Evolutionary conservation across 1,139 yeast species (phyloP).

Genomic region (Hemisphaericaspora xylofermentans): DNA sequence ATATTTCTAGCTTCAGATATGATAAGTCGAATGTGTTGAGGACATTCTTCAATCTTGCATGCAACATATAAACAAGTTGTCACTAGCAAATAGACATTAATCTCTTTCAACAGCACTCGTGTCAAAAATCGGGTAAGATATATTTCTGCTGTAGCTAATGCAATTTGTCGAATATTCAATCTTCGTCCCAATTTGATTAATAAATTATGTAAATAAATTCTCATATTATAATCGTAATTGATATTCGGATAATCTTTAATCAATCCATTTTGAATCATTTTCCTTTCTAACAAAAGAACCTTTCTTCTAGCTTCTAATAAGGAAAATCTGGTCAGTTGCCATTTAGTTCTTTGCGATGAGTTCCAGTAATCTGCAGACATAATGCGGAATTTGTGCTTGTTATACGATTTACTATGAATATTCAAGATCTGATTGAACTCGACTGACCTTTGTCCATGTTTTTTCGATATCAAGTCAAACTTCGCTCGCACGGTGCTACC

Average conservation of each 20-base stretch:
- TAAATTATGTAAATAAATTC: conserved; percentile 68
- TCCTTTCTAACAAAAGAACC: conserved; percentile 39
- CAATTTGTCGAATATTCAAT: conserved; percentile 74
- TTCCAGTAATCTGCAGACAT: conserved; percentile 54
- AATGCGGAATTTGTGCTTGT: not conserved
- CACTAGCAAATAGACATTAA: conserved; percentile 75
- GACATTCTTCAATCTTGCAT: conserved; percentile 92
- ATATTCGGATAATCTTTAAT: conserved; percentile 45
- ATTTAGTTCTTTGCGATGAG: conserved; percentile 43
- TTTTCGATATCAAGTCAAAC: too few relatives aligned
- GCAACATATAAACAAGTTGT: conserved; percentile 88
- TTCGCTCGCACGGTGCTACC: too few relatives aligned
- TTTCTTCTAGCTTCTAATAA: conserved; percentile 42
- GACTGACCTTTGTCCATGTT: too few relatives aligned
- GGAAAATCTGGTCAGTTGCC: conserved; percentile 43
- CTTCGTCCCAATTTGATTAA: conserved; percentile 77
- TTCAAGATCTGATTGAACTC: too few relatives aligned
- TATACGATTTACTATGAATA: too few relatives aligned
- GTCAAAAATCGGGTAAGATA: conserved; percentile 75
- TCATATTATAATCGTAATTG: conserved; percentile 58
- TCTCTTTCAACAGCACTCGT: conserved; percentile 71
- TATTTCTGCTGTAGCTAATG: conserved; percentile 85
- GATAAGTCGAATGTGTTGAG: conserved; percentile 85
- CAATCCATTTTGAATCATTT: conserved; percentile 48
- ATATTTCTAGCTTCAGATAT: conserved; percentile 81